Evolutionary conservation across 805 yeast genomes (phyloP).

Genomic region (Wickerhamiella shivajii): DNA sequence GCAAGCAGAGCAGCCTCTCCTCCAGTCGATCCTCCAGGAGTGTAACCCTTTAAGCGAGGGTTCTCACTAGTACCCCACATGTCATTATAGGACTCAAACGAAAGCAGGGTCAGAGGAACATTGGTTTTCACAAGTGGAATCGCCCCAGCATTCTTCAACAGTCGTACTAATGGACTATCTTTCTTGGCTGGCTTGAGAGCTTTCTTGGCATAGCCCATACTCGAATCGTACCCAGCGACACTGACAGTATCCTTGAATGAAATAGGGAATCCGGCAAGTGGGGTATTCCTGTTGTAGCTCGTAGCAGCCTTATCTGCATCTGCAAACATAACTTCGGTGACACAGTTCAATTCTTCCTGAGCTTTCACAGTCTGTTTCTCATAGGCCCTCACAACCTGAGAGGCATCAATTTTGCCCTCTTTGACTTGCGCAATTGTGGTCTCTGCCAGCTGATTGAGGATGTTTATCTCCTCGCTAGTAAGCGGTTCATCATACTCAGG

Average conservation of each 20-base stretch:
- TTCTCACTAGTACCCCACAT: conserved; percentile 37
- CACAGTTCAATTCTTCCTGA: conserved; percentile 42
- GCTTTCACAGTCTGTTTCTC: conserved; percentile 51
- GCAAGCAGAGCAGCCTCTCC: conserved; percentile 39
- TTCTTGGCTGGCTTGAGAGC: conserved; percentile 29
- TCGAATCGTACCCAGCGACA: conserved; percentile 37
- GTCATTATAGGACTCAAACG: conserved; percentile 41
- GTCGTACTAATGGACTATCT: conserved; percentile 30
- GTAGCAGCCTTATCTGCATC: conserved; percentile 54
- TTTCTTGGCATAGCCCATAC: conserved; percentile 33
- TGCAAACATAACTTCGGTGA: conserved; percentile 46
- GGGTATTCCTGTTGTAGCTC: conserved; percentile 38
- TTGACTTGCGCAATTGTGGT: conserved; percentile 33
- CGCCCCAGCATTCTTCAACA: conserved; percentile 39
- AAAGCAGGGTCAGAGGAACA: conserved; percentile 43
- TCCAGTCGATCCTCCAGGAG: conserved; percentile 42
- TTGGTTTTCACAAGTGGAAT: conserved; percentile 42
- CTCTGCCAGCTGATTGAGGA: conserved; percentile 30
- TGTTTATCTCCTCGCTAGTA: conserved; percentile 23
- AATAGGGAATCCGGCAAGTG: conserved; percentile 50
- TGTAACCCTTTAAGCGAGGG: conserved; percentile 33
- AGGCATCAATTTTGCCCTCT: conserved; percentile 33
- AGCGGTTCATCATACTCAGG: conserved; percentile 29
- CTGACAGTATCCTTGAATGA: conserved; percentile 46
- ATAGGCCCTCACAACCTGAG: conserved; percentile 43